Percentiles rank a stretch among this genome's conserved stretches.
These are phyloP conservation scores for Populus ilicifolia DNA, from an alignment of 345 rosid species.

Conservation along the genomic window DNA sequence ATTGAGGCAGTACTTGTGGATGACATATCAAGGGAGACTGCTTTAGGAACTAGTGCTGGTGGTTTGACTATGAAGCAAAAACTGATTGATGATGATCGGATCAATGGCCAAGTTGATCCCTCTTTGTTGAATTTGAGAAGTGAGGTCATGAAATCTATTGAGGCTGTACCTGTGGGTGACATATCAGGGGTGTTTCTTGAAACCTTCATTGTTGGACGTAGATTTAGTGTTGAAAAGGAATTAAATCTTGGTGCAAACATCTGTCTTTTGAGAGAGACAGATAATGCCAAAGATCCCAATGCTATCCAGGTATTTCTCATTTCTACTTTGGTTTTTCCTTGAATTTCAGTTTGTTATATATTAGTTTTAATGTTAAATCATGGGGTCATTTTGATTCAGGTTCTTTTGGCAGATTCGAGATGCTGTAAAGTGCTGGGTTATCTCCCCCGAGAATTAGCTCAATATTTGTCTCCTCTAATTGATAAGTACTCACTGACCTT, in stretches of 20 bases:
- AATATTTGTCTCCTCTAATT: slow-evolving; percentile 63
- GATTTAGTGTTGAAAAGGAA: slow-evolving; percentile 57
- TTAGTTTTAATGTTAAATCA: not conserved
- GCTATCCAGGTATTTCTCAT: slow-evolving; percentile 63
- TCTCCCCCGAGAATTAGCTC: slow-evolving; percentile 73
- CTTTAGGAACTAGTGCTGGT: not conserved
- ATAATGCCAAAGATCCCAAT: slow-evolving; percentile 62
- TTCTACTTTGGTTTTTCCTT: slow-evolving; percentile 5
- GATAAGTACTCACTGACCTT: slow-evolving; percentile 49
- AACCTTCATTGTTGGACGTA: slow-evolving; percentile 84
- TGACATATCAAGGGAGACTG: slow-evolving; percentile 7
- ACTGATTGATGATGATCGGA: slow-evolving; percentile 9
- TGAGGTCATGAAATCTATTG: slow-evolving; percentile 9
- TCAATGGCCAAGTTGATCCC: slow-evolving; percentile 14
- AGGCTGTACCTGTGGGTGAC: slow-evolving; percentile 22
- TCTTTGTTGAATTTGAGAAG: slow-evolving; percentile 22
- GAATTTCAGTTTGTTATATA: not conserved
- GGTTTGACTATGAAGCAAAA: slow-evolving; percentile 11
- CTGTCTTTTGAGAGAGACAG: slow-evolving; percentile 65
- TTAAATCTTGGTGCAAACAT: slow-evolving; percentile 42
- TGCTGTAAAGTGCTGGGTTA: slow-evolving; percentile 60
- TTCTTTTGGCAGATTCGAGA: slow-evolving; percentile 47
- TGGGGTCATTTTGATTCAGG: slow-evolving; percentile 42
- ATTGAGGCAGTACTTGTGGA: slow-evolving; percentile 16
- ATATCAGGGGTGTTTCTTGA: slow-evolving; percentile 39